A percentile compares a stretch with the other conserved stretches of the same genome.
Evolutionary conservation across 1,139 yeast species (phyloP).

Genomic region (Blastobotrys niveus): DNA sequence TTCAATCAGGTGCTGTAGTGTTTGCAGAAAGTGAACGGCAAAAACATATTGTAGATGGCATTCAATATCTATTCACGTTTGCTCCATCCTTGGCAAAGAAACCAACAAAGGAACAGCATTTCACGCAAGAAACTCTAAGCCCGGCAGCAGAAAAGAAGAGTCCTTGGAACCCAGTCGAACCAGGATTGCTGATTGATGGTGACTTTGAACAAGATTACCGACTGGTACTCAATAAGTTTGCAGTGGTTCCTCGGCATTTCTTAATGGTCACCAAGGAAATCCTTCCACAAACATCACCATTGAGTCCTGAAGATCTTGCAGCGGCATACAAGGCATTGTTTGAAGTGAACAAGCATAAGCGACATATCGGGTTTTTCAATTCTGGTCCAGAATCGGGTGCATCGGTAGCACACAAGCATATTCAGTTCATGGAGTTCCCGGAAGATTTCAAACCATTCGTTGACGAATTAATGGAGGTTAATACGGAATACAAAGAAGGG

Average conservation of each 20-base stretch:
- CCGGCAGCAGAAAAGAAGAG: constrained; percentile 35
- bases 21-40: constrained; percentile 30
- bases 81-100: constrained; percentile 52
- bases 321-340: constrained; percentile 52
- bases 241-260: constrained; percentile 73
- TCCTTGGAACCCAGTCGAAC: constrained; percentile 81
- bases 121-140: background rate
- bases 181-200: constrained; percentile 58
- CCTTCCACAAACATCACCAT: constrained; percentile 64
- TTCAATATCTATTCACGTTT: constrained; percentile 38
- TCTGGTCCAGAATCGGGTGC: constrained; percentile 88
- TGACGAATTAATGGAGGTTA: constrained; percentile 44
- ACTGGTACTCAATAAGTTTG: constrained; percentile 76
- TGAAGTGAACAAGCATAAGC: constrained; percentile 35
- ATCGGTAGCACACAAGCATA: constrained; percentile 86
- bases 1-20: constrained; percentile 28
- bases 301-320: constrained; percentile 60
- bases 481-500: constrained; percentile 39
- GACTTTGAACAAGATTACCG: constrained; percentile 48
- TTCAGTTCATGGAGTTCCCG: constrained; percentile 78
- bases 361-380: constrained; percentile 76
- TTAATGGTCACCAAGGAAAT: constrained; percentile 70
- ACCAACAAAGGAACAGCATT: constrained; percentile 40
- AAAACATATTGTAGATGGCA: constrained; percentile 28
- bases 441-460: constrained; percentile 52